A percentile compares a stretch with the other conserved stretches of the same genome.
Conservation (phyloP, 768 basidiomycete genomes). For the Kwoniella sp. region DNA sequence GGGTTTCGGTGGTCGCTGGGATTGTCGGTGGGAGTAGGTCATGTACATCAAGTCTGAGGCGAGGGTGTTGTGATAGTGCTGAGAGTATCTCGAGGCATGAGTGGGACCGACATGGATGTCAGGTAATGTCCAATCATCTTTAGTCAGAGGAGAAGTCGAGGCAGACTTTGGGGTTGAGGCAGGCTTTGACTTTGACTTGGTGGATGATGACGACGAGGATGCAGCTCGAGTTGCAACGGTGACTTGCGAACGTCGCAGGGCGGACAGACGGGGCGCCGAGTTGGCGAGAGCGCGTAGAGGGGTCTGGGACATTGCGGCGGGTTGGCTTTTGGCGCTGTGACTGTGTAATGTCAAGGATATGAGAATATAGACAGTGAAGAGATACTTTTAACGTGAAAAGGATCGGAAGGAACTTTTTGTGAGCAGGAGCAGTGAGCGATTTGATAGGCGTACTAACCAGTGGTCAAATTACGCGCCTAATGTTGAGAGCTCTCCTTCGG, state of each 20-base stretch:
- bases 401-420: too few species aligned
- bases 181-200: slow-evolving; percentile 2
- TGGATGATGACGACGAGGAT: slow-evolving; percentile 19
- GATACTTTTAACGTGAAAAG: too few species aligned
- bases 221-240: neutral
- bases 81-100: slow-evolving; percentile 66
- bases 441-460: too few species aligned
- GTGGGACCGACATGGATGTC: slow-evolving; percentile 55
- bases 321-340: neutral
- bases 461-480: too few species aligned
- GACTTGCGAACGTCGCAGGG: neutral
- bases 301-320: slow-evolving; percentile 8
- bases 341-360: too few species aligned
- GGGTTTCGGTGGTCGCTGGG: slow-evolving; percentile 57
- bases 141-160: slow-evolving; percentile 11
- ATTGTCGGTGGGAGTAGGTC: slow-evolving; percentile 72
- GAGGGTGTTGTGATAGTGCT: slow-evolving; percentile 82
- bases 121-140: slow-evolving; percentile 23
- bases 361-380: too few species aligned
- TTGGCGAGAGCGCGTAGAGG: slow-evolving; percentile 16
- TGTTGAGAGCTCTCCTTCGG: too few species aligned
- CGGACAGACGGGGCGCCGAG: slow-evolving; percentile 12
- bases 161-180: neutral
- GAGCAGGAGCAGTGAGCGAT: too few species aligned
- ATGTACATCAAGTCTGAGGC: slow-evolving; percentile 92